Percentiles rank a stretch among this genome's conserved stretches.
Evolutionary conservation across 768 basidiomycete genomes (phyloP).

Genomic region (Macrocybe gigantea): DNA sequence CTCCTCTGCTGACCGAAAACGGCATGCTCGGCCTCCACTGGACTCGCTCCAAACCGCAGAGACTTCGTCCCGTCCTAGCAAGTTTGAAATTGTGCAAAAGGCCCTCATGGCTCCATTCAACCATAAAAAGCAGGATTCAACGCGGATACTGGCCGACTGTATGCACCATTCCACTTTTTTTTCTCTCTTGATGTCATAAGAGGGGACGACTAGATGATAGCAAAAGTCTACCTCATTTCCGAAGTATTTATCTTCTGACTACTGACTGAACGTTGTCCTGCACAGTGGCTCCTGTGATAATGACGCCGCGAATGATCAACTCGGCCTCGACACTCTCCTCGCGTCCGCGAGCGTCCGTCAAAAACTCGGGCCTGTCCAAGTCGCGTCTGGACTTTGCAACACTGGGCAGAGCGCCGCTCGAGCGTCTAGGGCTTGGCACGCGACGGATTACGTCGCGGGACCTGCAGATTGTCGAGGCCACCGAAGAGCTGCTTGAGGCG

Average conservation of each 20-base stretch:
- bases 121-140: constrained; percentile 62
- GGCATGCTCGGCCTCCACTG: constrained; percentile 31
- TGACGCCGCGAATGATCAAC: constrained; percentile 82
- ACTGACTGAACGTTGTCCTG: constrained; percentile 1
- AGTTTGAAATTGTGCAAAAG: constrained; percentile 61
- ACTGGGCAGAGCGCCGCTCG: constrained; percentile 70
- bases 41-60: constrained; percentile 27
- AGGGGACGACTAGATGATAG: neutral
- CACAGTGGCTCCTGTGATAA: constrained; percentile 80
- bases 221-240: too few species aligned
- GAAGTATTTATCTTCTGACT: neutral
- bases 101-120: constrained; percentile 69
- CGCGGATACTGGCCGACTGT: constrained; percentile 73
- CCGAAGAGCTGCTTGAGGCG: constrained; percentile 64
- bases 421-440: constrained; percentile 52
- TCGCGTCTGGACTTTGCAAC: constrained; percentile 66
- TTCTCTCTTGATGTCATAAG: constrained; percentile 1
- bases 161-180: constrained; percentile 20
- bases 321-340: constrained; percentile 66
- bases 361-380: constrained; percentile 24
- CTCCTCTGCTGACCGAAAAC: constrained; percentile 26
- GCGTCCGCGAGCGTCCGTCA: constrained; percentile 30
- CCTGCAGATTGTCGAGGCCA: constrained; percentile 78
- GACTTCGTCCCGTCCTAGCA: constrained; percentile 34
- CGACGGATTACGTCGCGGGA: constrained; percentile 77